phyloP scores from a whole-genome alignment of 371 early-diverging fungal genomes.

The Rhizopus arrhizus region DNA sequence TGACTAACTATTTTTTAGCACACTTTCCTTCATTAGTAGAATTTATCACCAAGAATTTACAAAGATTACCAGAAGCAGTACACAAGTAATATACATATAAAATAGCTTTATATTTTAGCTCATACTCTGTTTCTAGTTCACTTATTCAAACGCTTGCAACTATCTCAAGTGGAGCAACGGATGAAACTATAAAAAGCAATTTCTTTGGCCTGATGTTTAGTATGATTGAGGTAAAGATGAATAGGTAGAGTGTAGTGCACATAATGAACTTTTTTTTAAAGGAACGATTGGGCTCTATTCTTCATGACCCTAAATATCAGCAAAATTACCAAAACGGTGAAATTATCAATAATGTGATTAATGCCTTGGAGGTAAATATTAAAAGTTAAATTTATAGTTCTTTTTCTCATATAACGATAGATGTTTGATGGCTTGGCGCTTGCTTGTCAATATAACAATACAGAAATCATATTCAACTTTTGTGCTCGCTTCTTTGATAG shows the following conservation, averaged over 20 bases:
- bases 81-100: conserved; percentile 51
- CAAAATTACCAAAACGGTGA: conserved; percentile 59
- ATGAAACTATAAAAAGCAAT: conserved; percentile 47
- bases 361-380: conserved; percentile 64
- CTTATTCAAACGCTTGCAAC: conserved; percentile 70
- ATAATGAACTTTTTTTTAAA: conserved; percentile 6
- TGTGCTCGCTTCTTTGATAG: conserved; percentile 66
- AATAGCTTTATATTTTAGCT: not conserved
- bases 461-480: conserved; percentile 58
- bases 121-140: conserved; percentile 32
- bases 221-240: conserved; percentile 53
- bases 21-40: conserved; percentile 62
- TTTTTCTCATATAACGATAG: conserved; percentile 14
- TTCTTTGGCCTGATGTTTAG: conserved; percentile 62
- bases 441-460: conserved; percentile 67
- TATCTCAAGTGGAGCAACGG: conserved; percentile 63
- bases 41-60: conserved; percentile 63
- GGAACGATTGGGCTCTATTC: conserved; percentile 55
- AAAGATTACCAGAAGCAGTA: conserved; percentile 65
- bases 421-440: conserved; percentile 82
- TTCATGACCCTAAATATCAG: conserved; percentile 63
- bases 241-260: not conserved
- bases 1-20: conserved; percentile 27
- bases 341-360: conserved; percentile 63
- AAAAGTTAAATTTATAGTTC: not conserved